Evolutionary conservation across 176 grass and related monocot genomes (phyloP), one percentile per base, ranked within the genome.

Genomic region (Musa acuminata): DNA sequence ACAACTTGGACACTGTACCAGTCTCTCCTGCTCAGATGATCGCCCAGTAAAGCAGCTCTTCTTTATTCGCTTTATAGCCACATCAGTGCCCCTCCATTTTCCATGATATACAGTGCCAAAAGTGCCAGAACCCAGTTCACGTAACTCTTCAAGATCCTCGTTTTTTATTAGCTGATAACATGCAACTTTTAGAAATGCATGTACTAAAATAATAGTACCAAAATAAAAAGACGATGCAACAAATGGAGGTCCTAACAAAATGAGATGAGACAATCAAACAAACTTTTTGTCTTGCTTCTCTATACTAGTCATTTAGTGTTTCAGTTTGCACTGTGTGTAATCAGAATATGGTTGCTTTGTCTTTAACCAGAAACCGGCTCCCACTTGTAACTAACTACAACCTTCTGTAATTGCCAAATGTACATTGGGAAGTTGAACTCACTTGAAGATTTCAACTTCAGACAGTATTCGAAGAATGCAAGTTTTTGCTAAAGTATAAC

Each of bases 31-130:
- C 62, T 99, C 95, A 74, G 95, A 94, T 69, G 95, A 94, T 77
- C 82, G 84, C 52, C 95, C 88, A 22, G 88, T 86, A 73, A 99
- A 99, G 73, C 90, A 94, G 48, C 88, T 99, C 73, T 99, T 99
- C 80, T 99, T 99, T 85, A 99, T 99, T 77, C 95, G 80, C 72
- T 99, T 99, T 69, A 99, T 99, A 43, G 95, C 95, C 77, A 99
- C 95, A 74, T 99, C 95, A 73, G 88, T 99, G 54, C 95, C 95
- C 84, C 95, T 99, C 95, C 95, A 99, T 85, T 99, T 99, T 75
- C 95, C 95, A 71, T 99, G 90, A 77, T 94, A 99, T 19, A 99
- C 95, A 22, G 94, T 99, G 77, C 90, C 95, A 55, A 91, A 99
- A 85, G 90, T 99, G 21, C 95, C 90, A 69, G 95, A 99, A 81